Evolutionary conservation across 768 basidiomycete species (phyloP).

Genomic region (Cyathus striatus): DNA sequence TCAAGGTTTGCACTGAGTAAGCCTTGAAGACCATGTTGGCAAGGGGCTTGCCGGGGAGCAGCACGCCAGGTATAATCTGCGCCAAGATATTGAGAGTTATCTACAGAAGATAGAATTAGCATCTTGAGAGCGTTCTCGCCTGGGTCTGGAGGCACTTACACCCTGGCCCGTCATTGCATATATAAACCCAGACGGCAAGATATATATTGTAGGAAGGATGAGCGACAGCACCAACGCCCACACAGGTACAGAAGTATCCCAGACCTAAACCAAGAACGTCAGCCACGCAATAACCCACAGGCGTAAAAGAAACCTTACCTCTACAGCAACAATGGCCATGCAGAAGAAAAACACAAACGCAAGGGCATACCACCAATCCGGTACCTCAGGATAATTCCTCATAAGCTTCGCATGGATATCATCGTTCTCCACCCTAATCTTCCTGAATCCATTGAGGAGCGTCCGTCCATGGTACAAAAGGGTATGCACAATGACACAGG

Average conservation of each 20-base stretch:
- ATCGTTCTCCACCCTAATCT: constrained; percentile 73
- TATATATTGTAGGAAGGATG: constrained; percentile 70
- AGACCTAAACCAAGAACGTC: too few relatives aligned
- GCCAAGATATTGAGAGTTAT: constrained; percentile 83
- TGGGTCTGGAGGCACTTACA: constrained; percentile 32
- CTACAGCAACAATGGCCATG: constrained; percentile 67
- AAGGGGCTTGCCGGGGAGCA: constrained; percentile 80
- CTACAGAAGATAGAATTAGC: constrained; percentile 39
- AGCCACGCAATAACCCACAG: too few relatives aligned
- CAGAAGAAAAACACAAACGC: constrained; percentile 65
- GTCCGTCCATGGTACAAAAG: constrained; percentile 80
- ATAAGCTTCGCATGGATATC: constrained; percentile 96
- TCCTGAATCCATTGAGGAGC: constrained; percentile 67
- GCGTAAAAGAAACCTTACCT: too few relatives aligned
- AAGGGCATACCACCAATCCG: constrained; percentile 80
- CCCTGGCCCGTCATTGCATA: constrained; percentile 88
- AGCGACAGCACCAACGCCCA: constrained; percentile 77
- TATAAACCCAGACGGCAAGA: constrained; percentile 88
- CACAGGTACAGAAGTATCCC: constrained; percentile 80
- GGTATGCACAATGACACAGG: constrained; percentile 87
- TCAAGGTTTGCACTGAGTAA: constrained; percentile 81
- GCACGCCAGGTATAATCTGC: constrained; percentile 86
- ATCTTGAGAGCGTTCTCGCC: constrained; percentile 2
- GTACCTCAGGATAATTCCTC: constrained; percentile 89
- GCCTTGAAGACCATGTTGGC: constrained; percentile 97